Evolutionary conservation across 1,284 basidiomycete species (phyloP).

Genomic region (Marasmius tenuissimus): DNA sequence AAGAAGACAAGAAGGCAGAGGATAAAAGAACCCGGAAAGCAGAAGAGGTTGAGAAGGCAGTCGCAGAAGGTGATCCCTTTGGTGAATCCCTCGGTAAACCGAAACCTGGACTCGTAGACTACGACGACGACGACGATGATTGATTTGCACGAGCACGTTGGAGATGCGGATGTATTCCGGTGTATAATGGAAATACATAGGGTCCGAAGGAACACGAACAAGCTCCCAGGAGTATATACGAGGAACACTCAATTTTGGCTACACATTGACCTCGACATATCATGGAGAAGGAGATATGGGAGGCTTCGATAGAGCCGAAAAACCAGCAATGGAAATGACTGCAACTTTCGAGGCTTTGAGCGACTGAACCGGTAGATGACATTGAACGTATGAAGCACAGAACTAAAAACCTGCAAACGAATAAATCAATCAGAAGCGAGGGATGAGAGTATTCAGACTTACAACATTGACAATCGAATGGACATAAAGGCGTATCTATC

Average conservation of each 20-base stretch:
- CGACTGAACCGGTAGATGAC: too few relatives aligned
- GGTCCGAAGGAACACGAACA: constrained; percentile 16
- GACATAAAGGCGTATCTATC: constrained; percentile 69
- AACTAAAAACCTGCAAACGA: constrained; percentile 46
- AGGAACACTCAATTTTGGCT: constrained; percentile 33
- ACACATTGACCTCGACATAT: constrained; percentile 17
- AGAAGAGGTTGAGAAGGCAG: constrained; percentile 47
- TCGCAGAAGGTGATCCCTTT: constrained; percentile 65
- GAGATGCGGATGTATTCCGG: constrained; percentile 18
- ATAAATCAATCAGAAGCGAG: background rate
- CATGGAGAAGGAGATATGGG: constrained; percentile 17
- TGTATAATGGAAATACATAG: background rate
- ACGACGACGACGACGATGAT: constrained; percentile 56
- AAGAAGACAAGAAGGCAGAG: constrained; percentile 62
- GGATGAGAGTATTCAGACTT: constrained; percentile 30
- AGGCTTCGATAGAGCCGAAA: constrained; percentile 33
- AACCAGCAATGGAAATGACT: constrained; percentile 9
- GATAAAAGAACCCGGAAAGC: constrained; percentile 70
- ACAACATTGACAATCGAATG: constrained; percentile 87
- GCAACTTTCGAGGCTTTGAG: background rate
- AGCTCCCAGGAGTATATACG: constrained; percentile 6
- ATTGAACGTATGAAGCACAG: background rate
- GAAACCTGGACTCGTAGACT: constrained; percentile 46
- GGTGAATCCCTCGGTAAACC: constrained; percentile 34
- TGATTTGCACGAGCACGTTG: constrained; percentile 17